These are phyloP conservation scores for Citrus sp. DNA, from an alignment of 345 rosid species.

Conservation along the genomic window DNA sequence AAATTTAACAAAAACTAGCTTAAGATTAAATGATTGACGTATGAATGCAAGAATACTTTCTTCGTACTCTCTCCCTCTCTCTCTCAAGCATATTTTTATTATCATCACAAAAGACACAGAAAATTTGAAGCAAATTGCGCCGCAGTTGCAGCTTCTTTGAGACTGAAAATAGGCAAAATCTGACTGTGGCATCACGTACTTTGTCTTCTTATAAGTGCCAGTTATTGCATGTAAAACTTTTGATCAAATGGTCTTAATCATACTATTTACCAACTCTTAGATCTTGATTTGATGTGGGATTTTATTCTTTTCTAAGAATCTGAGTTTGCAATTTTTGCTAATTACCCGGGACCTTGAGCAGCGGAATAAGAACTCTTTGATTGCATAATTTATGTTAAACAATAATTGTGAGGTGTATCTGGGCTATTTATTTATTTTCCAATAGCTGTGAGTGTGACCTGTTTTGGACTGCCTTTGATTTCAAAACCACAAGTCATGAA, in stretches of 20 bases:
- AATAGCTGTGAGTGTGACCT: slow-evolving; percentile 4
- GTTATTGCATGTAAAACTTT: background rate
- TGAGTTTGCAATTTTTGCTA: background rate
- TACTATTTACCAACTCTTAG: background rate
- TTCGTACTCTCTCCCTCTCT: background rate
- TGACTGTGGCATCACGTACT: background rate
- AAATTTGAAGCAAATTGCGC: background rate
- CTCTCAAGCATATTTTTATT: no score
- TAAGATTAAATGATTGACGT: no score
- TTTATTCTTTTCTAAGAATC: no score
- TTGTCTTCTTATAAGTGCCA: background rate
- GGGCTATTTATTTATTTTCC: background rate
- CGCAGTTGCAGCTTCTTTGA: background rate
- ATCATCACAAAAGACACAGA: no score
- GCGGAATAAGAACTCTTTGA: background rate
- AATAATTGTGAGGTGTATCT: background rate
- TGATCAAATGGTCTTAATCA: background rate
- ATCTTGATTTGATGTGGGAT: background rate
- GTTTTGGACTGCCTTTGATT: slow-evolving; percentile 6
- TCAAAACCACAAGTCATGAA: slow-evolving; percentile 5
- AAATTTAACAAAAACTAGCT: no score
- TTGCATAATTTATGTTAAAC: background rate
- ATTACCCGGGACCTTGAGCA: background rate
- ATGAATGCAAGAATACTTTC: no score
- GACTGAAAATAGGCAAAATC: background rate